These are phyloP conservation scores for Leersia perrieri DNA, from an alignment of 176 grass and related monocot genomes.

Conservation along the genomic window DNA sequence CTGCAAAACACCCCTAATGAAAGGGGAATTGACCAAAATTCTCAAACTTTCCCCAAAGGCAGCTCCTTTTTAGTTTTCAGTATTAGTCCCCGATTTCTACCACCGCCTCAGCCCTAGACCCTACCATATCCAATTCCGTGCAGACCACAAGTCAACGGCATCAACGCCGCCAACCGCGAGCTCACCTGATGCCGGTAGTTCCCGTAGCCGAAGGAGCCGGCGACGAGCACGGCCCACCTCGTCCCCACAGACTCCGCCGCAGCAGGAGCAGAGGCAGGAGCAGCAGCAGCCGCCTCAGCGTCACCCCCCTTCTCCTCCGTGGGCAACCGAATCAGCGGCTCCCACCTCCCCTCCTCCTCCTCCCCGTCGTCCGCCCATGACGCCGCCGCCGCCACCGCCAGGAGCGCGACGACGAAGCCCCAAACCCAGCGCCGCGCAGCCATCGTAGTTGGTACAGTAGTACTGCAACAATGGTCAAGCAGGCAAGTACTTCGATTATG, in stretches of 20 bases:
- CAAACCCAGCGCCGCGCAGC: conserved; percentile 34
- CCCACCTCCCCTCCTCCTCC: conserved; percentile 35
- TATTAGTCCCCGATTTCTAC: neutral
- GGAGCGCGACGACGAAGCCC: conserved; percentile 25
- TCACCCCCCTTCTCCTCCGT: conserved; percentile 27
- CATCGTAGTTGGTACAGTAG: neutral
- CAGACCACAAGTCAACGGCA: too few species aligned
- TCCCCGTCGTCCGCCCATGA: conserved; percentile 20
- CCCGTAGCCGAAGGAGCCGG: conserved; percentile 78
- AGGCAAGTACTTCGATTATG: neutral
- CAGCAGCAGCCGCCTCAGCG: neutral
- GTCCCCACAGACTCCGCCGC: conserved; percentile 36
- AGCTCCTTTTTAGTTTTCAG: neutral
- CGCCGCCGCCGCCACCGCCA: conserved; percentile 25
- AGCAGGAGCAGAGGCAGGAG: neutral
- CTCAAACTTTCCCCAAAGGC: neutral
- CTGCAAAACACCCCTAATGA: neutral
- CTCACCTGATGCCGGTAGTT: conserved; percentile 94
- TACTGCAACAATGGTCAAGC: neutral
- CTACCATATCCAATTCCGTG: neutral
- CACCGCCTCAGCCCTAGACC: neutral
- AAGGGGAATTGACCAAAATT: neutral
- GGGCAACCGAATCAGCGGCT: conserved; percentile 63
- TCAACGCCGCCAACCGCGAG: neutral
- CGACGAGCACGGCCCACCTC: conserved; percentile 86